Base-by-base conservation (phyloP, 768 basidiomycete genomes). In the Lactifluus piperatus region DNA sequence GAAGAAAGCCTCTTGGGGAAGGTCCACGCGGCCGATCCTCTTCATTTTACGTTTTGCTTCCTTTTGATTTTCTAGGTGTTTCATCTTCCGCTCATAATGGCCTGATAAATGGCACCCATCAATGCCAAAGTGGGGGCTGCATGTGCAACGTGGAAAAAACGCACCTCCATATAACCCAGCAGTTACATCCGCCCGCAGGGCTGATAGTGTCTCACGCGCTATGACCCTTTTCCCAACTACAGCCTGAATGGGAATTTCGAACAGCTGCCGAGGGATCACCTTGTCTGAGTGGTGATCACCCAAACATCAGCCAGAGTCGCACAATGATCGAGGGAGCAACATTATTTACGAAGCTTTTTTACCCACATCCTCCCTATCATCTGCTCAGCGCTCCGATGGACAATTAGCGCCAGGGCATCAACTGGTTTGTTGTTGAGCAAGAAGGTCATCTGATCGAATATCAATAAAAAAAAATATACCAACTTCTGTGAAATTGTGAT, bases 1-100 rank as follows among this genome's bases (percentile, higher is more conserved):
- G 71, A 89, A 97, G 79, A 99, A 98, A 1, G 94, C 95, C 67
- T 94, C 92, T 67, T 97, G 93, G 30, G 94, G 94, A 43, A 99
- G 81, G 61, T 92, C 85, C 51, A 97, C 91, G 57, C 77, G 84
- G 36, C 94, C 93, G 53, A 95, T 78, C 62, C 83, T 82, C 74
- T 95, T 97, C 81, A 98, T 86, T 60, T 80, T 79, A 52, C 84
- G 81, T 73, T 97, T 97, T 43, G 91, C 86, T 70, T 91, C 92
- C 73, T 97, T 97, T 72, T 99, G 95, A 67, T 88, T 88, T 66
- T 88, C 81, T 13, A 91, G 76, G 66, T 88, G 86, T 72, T 89
- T 88, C 79, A 92, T 80, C 71, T 97, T 97, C 58, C 95, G 88
- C 69, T 95, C 92, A 64, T 91, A 90, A 70, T 97, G 92, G 10